phyloP scores from a whole-genome alignment of 805 yeast species.

The Yamadazyma tumulicola region DNA sequence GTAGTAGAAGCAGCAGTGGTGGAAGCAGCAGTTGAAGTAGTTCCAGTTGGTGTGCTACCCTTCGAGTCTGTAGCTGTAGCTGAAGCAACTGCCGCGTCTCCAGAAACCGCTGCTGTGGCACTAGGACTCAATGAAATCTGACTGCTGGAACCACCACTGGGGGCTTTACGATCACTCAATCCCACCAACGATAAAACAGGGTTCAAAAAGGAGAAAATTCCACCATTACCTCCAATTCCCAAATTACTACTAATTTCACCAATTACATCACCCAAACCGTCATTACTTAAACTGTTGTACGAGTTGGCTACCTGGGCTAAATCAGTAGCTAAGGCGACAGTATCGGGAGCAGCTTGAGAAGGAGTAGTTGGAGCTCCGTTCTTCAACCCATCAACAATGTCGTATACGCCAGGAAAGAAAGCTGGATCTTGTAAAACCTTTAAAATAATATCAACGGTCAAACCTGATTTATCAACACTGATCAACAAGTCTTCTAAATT shows the following conservation, averaged over 20 bases:
- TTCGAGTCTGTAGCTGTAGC: conserved; percentile 4
- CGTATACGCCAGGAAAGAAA: conserved; percentile 17
- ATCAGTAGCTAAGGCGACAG: conserved; percentile 10
- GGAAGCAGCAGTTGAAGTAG: conserved; percentile 5
- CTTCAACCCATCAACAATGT: conserved; percentile 16
- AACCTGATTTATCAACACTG: conserved; percentile 23
- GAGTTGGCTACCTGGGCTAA: conserved; percentile 9
- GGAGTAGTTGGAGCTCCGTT: conserved; percentile 13
- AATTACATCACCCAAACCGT: conserved; percentile 9
- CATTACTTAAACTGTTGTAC: conserved; percentile 6
- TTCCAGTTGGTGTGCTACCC: conserved; percentile 4
- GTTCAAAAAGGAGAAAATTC: conserved; percentile 14
- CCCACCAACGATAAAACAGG: conserved; percentile 15
- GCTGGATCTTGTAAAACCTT: conserved; percentile 13
- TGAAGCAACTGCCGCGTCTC: conserved; percentile 6
- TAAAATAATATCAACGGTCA: conserved; percentile 23
- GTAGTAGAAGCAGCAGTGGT: conserved; percentile 6
- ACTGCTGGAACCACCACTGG: conserved; percentile 5
- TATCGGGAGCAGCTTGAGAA: conserved; percentile 8
- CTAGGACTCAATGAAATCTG: conserved; percentile 10
- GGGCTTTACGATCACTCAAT: too few species aligned
- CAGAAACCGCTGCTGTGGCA: conserved; percentile 13
- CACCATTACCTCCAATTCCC: conserved; percentile 10
- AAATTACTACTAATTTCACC: conserved; percentile 5
- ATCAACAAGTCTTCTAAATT: conserved; percentile 19